A percentile compares a stretch with the other conserved stretches of the same genome.
Evolutionary conservation across 768 basidiomycete genomes (phyloP).

Genomic region (Boletus rubescentipes): DNA sequence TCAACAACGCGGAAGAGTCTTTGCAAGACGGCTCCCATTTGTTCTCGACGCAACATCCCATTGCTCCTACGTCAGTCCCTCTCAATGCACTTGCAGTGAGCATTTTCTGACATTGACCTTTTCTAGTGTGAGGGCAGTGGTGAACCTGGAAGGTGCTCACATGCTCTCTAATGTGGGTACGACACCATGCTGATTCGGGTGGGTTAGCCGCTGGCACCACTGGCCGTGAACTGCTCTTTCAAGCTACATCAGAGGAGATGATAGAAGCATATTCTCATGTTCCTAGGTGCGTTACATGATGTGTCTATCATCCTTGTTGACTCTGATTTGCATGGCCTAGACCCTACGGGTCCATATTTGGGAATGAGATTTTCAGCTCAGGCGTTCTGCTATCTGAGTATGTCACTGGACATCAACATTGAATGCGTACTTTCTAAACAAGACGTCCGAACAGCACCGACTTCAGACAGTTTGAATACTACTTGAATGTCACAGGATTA

Average conservation of each 20-base stretch:
- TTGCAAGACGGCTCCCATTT: slow-evolving; percentile 94
- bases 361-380: slow-evolving; percentile 90
- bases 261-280: slow-evolving; percentile 85
- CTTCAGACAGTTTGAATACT: slow-evolving; percentile 90
- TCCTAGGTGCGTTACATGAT: slow-evolving; percentile 52
- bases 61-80: slow-evolving; percentile 59
- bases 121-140: slow-evolving; percentile 71
- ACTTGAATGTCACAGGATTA: slow-evolving; percentile 86
- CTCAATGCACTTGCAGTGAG: background rate
- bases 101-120: background rate
- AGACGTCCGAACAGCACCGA: slow-evolving; percentile 64
- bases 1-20: slow-evolving; percentile 94
- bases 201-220: slow-evolving; percentile 75
- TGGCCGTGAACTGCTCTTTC: slow-evolving; percentile 90
- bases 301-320: background rate
- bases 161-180: background rate
- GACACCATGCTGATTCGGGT: slow-evolving; percentile 3
- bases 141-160: slow-evolving; percentile 81
- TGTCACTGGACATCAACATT: slow-evolving; percentile 10
- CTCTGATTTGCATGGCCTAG: slow-evolving; percentile 32
- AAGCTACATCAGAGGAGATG: slow-evolving; percentile 95
- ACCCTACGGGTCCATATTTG: slow-evolving; percentile 86
- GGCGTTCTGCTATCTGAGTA: slow-evolving; percentile 90
- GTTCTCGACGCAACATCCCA: slow-evolving; percentile 86
- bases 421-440: slow-evolving; percentile 10